Evolutionary conservation across 2,329 filamentous ascomycete genomes (phyloP), one percentile per base, ranked within the genome.

Genomic region (Capronia coronata): DNA sequence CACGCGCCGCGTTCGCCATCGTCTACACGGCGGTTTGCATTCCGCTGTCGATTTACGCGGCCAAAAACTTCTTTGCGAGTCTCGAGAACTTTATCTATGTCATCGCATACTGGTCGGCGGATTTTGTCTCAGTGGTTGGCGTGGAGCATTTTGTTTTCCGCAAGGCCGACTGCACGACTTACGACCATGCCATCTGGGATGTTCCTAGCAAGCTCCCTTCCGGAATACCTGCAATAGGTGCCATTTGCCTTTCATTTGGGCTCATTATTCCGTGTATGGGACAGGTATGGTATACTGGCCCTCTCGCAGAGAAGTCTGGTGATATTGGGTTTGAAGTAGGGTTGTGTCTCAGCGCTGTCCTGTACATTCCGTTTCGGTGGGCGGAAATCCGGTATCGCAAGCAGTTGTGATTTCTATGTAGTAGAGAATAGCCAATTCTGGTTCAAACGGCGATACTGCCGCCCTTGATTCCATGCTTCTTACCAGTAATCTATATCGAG

Each of bases 221-320:
- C 13, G 82, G 82, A 0, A 67, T 80, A 50, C 79, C 82, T 0
- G 82, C 80, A 0, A 66, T 83, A 5, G 58, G 70, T 1, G 75
- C 81, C 0, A 84, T 85, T 57, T 62, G 80, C 32, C 60, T 84
- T 13, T 80, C 82, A 2, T 84, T 81, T 80, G 73, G 71, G 2
- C 80, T 81, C 4, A 75, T 79, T 0, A 74, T 86, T 22, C 62
- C 84, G 37, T 82, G 74, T 50, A 85, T 85, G 82, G 78, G 78
- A 14, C 80, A 86, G 67, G 75, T 77, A 2, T 86, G 81, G 76
- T 86, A 82, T 63, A 75, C 79, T 50, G 82, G 83, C 1, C 82
- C 81, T 0, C 65, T 84, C 49, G 79, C 79, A 2, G 68, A 68
- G 38, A 63, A 73, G 43, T 73, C 82, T 14, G 78, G 79, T 0